These are phyloP conservation scores for Didymella pinodella DNA, from an alignment of 2,329 filamentous ascomycete species.

Conservation along the genomic window DNA sequence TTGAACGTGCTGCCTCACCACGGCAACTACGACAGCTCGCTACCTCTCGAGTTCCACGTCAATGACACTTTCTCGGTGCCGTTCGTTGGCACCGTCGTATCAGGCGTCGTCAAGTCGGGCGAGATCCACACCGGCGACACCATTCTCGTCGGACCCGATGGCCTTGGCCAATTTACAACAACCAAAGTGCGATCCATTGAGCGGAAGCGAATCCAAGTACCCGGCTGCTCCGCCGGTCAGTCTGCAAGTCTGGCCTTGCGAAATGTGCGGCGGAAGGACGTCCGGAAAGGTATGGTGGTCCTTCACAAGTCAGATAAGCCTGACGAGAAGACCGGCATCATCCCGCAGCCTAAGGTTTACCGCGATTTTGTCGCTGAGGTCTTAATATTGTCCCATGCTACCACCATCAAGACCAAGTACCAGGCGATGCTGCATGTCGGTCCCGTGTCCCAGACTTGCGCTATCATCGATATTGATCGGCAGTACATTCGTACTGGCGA, in stretches of 20 bases:
- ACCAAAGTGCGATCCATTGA: slow-evolving; percentile 93
- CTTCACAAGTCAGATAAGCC: slow-evolving; percentile 81
- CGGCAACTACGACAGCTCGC: slow-evolving; percentile 84
- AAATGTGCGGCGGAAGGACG: slow-evolving; percentile 86
- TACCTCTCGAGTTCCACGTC: slow-evolving; percentile 91
- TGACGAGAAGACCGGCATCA: slow-evolving; percentile 46
- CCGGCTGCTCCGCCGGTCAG: slow-evolving; percentile 88
- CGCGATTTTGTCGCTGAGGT: slow-evolving; percentile 72
- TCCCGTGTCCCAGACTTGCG: slow-evolving; percentile 91
- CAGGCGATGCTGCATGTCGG: slow-evolving; percentile 99
- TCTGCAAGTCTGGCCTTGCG: slow-evolving; percentile 92
- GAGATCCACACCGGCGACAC: slow-evolving; percentile 90
- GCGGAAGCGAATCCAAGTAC: slow-evolving; percentile 88
- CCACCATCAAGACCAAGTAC: slow-evolving; percentile 95
- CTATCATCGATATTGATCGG: slow-evolving; percentile 97
- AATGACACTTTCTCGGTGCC: slow-evolving; percentile 99
- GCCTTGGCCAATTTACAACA: slow-evolving; percentile 84
- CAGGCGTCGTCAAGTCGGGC: slow-evolving; percentile 84
- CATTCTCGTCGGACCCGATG: slow-evolving; percentile 88
- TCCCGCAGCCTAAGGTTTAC: slow-evolving; percentile 60
- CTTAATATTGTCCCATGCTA: slow-evolving; percentile 92
- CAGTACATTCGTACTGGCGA: slow-evolving; percentile 94
- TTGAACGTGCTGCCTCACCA: slow-evolving; percentile 95
- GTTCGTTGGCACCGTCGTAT: slow-evolving; percentile 95
- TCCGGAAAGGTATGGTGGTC: slow-evolving; percentile 97